Base-by-base conservation (phyloP, 306 rosid genomes). In the Lablab purpureus region DNA sequence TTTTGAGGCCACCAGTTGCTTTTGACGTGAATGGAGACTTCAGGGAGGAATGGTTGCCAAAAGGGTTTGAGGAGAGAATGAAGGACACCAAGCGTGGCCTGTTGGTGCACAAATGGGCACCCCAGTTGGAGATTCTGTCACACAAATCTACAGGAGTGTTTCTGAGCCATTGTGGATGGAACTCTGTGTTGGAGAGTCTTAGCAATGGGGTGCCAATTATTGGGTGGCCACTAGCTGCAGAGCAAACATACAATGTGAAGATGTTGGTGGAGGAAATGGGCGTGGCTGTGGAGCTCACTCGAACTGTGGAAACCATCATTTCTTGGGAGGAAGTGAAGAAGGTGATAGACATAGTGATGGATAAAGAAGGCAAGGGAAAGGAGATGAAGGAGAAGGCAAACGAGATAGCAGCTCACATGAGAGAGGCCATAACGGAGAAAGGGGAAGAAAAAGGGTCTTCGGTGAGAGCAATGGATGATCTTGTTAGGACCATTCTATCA, bases 151-250 rank as follows among this genome's bases (percentile, higher is more conserved):
- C 84, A 0, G 90, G 94, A 1, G 96, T 82, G 2, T 92, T 94
- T 78, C 59, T 94, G 19, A 89, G 97, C 62, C 97, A 94, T n/a
- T 94, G 98, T 63, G 97, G 97, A 10, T 92, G 97, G 97, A 94
- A 91, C 47, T 94, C 97, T 5, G 85, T 89, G 68, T 47, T 89
- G 88, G 98, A 92, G 80, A 90, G 96, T 51, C 85, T 94, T 10
- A 81, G 92, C 71, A 22, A 80, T 10, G 98, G 98, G 0, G 94
- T 92, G n/a, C 96, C 97, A 0, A 76, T 94, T 0, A 85, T 92
- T 13, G 91, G 91, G 47, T 92, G 93, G 97, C 96, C 98, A 18
- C 62, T 94, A 21, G 98, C 86, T 6, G 93, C 94, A 6, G 98
- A 94, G 64, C 98, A 94, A 32, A 81, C 81, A 2, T 89, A 83